These are phyloP conservation scores for Dittrichia graveolens DNA, from an alignment of 129 eudicot genomes.

Conservation along the genomic window DNA sequence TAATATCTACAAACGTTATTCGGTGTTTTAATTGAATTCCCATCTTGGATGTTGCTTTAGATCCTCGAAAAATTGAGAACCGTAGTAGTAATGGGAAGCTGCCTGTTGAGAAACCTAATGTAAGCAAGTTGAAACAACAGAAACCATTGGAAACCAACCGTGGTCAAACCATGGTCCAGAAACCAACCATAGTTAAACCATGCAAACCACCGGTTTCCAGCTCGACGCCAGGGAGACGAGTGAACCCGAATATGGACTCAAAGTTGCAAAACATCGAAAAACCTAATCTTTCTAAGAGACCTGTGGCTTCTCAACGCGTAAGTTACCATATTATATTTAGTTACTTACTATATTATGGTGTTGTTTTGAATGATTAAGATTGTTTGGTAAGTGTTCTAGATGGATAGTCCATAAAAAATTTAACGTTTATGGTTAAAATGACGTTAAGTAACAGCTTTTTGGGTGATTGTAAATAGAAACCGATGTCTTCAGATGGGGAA, in stretches of 20 bases:
- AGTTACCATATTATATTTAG: constrained; percentile 12
- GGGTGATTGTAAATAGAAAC: constrained; percentile 41
- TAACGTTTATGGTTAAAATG: background rate
- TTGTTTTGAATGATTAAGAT: background rate
- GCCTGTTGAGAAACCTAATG: constrained; percentile 35
- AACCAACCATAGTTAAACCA: constrained; percentile 44
- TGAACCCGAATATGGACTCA: constrained; percentile 40
- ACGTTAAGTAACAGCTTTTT: constrained; percentile 10
- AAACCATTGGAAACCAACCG: constrained; percentile 26
- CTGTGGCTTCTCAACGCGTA: constrained; percentile 47
- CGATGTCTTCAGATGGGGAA: constrained; percentile 39
- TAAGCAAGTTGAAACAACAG: constrained; percentile 39
- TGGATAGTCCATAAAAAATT: background rate
- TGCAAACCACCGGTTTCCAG: constrained; percentile 44
- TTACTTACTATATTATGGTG: background rate
- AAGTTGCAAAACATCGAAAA: constrained; percentile 45
- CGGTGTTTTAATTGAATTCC: constrained; percentile 47
- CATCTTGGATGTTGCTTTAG: constrained; percentile 57
- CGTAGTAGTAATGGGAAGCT: constrained; percentile 49
- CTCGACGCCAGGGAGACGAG: constrained; percentile 52
- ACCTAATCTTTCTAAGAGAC: constrained; percentile 43
- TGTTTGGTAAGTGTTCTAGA: background rate
- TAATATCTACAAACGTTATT: constrained; percentile 26
- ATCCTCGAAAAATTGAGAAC: constrained; percentile 68
- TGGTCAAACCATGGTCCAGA: constrained; percentile 29